Conservation (phyloP, 331 rosid genomes). For the Arachis monticola region DNA sequence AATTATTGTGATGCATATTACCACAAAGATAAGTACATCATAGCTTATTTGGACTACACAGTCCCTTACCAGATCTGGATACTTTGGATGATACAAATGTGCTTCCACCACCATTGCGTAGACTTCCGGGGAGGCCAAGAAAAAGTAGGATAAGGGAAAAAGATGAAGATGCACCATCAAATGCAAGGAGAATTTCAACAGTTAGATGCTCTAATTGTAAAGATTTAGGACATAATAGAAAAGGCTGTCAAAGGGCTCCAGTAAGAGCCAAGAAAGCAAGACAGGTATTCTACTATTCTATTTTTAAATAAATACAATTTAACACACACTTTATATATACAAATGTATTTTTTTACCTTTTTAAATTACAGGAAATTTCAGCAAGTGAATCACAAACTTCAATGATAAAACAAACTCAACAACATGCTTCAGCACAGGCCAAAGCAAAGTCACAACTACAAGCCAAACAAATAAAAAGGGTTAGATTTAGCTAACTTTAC, state of each 20-base stretch:
- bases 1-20: slow-evolving; percentile 17
- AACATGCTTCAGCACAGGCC: not conserved
- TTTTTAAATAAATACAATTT: no score
- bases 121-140: not conserved
- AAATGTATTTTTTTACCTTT: not conserved
- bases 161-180: not conserved
- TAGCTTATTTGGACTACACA: not conserved
- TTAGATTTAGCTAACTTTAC: not conserved
- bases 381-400: not conserved
- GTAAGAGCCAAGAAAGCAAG: not conserved
- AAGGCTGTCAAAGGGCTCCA: not conserved
- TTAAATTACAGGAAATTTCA: not conserved
- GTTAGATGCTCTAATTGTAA: not conserved
- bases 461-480: not conserved
- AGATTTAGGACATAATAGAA: not conserved
- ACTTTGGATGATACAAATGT: not conserved
- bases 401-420: not conserved
- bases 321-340: no score
- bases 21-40: not conserved
- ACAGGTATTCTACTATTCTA: not conserved
- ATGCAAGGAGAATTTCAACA: not conserved
- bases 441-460: not conserved
- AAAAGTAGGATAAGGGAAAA: not conserved
- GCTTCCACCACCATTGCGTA: not conserved
- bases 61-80: not conserved